Percentiles rank a stretch among this genome's conserved stretches.
phyloP scores from a whole-genome alignment of 2,329 filamentous ascomycete species.

The Seiridium unicorne region DNA sequence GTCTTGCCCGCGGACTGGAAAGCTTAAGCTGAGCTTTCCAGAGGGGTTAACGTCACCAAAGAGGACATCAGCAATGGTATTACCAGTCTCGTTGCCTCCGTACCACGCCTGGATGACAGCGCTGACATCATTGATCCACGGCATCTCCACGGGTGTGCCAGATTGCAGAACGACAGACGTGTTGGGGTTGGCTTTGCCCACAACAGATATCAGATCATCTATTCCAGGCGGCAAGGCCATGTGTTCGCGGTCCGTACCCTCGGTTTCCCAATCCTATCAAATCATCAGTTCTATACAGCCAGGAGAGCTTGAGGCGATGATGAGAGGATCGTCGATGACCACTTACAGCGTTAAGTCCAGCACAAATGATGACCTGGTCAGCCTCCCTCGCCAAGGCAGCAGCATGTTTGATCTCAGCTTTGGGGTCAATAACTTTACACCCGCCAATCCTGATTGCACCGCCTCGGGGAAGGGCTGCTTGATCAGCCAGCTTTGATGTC shows the following conservation, averaged over 20 bases:
- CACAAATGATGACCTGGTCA: conserved; percentile 76
- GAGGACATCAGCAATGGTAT: conserved; percentile 75
- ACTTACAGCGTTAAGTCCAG: conserved; percentile 63
- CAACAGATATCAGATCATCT: conserved; percentile 66
- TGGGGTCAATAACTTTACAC: conserved; percentile 54
- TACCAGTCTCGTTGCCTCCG: conserved; percentile 82
- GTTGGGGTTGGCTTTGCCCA: conserved; percentile 65
- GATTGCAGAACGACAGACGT: conserved; percentile 75
- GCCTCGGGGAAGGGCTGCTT: conserved; percentile 51
- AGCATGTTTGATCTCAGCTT: conserved; percentile 63
- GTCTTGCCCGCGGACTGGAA: conserved; percentile 66
- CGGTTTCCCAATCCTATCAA: conserved; percentile 69
- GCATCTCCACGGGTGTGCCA: conserved; percentile 72
- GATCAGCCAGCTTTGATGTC: conserved; percentile 51
- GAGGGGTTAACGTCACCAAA: conserved; percentile 73
- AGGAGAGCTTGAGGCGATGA: too few relatives aligned
- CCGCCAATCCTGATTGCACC: conserved; percentile 64
- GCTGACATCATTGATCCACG: conserved; percentile 57
- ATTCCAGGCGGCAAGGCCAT: conserved; percentile 74
- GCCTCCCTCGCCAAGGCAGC: conserved; percentile 65
- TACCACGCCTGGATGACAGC: conserved; percentile 79
- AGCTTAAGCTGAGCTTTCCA: conserved; percentile 72
- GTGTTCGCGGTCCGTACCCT: conserved; percentile 75
- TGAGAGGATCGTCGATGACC: neutral
- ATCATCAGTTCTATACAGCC: neutral